Evolutionary conservation across 2,329 filamentous ascomycete species (phyloP).

Genomic region (Neodidymelliopsis sp.): DNA sequence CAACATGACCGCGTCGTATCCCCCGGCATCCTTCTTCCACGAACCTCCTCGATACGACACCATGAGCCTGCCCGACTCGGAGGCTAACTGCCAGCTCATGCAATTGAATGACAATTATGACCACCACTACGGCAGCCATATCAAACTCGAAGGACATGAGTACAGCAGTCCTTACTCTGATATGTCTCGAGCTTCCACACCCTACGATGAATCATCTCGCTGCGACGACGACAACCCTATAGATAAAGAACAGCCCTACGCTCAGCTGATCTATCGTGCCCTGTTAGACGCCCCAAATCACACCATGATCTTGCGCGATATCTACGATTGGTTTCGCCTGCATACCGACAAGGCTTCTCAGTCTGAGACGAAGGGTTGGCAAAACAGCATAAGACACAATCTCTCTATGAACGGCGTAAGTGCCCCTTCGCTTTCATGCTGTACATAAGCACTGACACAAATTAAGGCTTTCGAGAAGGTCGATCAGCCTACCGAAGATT

Average conservation of each 20-base stretch:
- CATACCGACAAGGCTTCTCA: slow-evolving; percentile 79
- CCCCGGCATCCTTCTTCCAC: slow-evolving; percentile 43
- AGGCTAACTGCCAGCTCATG: slow-evolving; percentile 31
- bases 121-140: slow-evolving; percentile 20
- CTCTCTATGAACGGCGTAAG: slow-evolving; percentile 93
- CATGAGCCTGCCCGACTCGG: slow-evolving; percentile 29
- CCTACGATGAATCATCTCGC: slow-evolving; percentile 26
- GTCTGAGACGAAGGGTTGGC: slow-evolving; percentile 73
- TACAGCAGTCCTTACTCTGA: slow-evolving; percentile 36
- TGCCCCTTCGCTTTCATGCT: not conserved
- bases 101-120: slow-evolving; percentile 38
- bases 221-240: slow-evolving; percentile 27
- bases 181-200: slow-evolving; percentile 32
- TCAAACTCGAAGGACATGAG: slow-evolving; percentile 27
- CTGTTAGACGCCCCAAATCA: slow-evolving; percentile 71
- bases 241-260: slow-evolving; percentile 73
- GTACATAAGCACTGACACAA: slow-evolving; percentile 20
- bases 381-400: slow-evolving; percentile 95
- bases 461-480: slow-evolving; percentile 65
- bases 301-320: slow-evolving; percentile 81
- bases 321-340: slow-evolving; percentile 88
- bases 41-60: slow-evolving; percentile 36
- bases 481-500: slow-evolving; percentile 56
- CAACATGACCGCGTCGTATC: slow-evolving; percentile 32
- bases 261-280: slow-evolving; percentile 79